Conservation (phyloP, 1,139 yeast genomes). For the Geotrichum candidum region DNA sequence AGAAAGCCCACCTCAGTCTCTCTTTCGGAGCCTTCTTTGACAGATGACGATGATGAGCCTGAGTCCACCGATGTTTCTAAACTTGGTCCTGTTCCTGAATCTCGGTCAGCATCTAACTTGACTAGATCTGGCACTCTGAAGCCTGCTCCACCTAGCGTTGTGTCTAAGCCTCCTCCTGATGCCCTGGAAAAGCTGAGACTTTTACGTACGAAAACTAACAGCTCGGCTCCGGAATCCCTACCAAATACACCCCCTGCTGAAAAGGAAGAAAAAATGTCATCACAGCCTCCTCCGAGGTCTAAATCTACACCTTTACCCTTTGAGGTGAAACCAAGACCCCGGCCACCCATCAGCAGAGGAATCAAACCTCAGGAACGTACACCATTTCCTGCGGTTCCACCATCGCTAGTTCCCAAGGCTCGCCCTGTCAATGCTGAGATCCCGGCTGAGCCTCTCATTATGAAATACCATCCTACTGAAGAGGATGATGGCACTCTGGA, state of each 20-base stretch:
- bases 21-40: conserved; percentile 2
- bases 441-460: conserved; percentile 4
- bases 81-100: neutral
- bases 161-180: conserved; percentile 16
- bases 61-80: neutral
- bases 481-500: conserved; percentile 1
- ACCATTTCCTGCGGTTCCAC: conserved; percentile 15
- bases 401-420: conserved; percentile 12
- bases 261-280: neutral
- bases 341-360: neutral
- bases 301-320: neutral
- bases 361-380: conserved; percentile 6
- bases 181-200: conserved; percentile 25
- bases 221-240: neutral
- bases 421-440: conserved; percentile 11
- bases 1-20: neutral
- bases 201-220: conserved; percentile 22
- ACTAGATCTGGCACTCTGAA: neutral
- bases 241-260: neutral
- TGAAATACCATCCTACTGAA: conserved; percentile 11
- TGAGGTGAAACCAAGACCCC: neutral
- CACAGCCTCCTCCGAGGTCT: conserved; percentile 9
- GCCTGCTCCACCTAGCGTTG: conserved; percentile 10
- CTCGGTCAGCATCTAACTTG: neutral
- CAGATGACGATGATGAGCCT: neutral